Percentiles rank a stretch among this genome's conserved stretches.
Evolutionary conservation across 495 filamentous ascomycete species (phyloP).

Genomic region (Aspergillus diversus): DNA sequence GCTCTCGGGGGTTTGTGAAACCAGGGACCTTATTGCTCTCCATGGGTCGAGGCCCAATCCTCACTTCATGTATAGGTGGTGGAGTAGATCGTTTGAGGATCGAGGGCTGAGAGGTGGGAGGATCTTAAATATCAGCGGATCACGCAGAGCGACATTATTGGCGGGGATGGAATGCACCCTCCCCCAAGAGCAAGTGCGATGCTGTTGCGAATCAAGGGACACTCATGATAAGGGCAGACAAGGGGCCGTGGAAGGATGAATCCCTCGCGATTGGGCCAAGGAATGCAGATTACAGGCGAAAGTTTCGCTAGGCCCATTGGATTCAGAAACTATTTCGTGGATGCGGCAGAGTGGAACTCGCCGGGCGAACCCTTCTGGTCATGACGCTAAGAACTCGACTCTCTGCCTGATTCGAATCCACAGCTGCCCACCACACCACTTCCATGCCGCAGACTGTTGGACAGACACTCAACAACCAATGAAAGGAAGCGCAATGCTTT

Average conservation of each 20-base stretch:
- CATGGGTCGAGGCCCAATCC: slow-evolving; percentile 11
- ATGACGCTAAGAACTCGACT: too few relatives aligned
- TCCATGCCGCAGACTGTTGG: too few relatives aligned
- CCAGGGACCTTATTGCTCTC: slow-evolving; percentile 11
- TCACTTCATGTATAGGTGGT: background rate
- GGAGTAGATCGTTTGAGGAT: background rate
- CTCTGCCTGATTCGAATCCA: too few relatives aligned
- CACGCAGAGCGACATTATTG: background rate
- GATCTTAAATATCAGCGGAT: slow-evolving; percentile 13
- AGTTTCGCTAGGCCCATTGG: background rate
- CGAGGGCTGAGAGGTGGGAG: slow-evolving; percentile 1
- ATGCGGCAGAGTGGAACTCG: background rate
- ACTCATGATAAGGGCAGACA: background rate
- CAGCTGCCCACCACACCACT: too few relatives aligned
- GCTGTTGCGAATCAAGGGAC: background rate
- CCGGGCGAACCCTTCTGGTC: background rate
- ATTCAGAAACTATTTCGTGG: background rate
- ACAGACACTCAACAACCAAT: too few relatives aligned
- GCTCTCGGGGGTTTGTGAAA: slow-evolving; percentile 2
- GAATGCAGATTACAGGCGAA: background rate
- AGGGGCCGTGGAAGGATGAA: background rate
- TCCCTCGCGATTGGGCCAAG: background rate
- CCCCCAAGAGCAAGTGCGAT: background rate
- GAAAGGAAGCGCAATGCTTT: too few relatives aligned
- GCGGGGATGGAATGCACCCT: background rate